Base-by-base conservation (phyloP, 2,329 filamentous ascomycete species). In the Diplodia corticola region DNA sequence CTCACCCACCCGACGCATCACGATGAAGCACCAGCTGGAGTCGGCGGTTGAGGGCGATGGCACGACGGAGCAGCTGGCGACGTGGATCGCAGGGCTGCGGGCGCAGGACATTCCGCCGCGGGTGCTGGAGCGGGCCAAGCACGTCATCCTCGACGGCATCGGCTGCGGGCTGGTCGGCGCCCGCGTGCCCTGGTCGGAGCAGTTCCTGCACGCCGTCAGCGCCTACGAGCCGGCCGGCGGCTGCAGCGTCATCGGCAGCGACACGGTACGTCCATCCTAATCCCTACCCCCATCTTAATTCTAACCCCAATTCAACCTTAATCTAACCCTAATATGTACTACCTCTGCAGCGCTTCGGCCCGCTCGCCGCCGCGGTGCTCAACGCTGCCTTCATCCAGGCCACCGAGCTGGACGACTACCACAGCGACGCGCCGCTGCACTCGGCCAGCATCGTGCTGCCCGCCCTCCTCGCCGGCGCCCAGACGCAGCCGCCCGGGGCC, bases 361-460 rank as follows among this genome's bases (percentile, higher is more conserved):
- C 79, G 1, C 68, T 82, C 5, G 68, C 77, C 3, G 80, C 80
- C 0, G 76, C 79, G 0, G 66, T 82, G 0, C 67, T 83, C 6
- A 83, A 83, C 68, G 76, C 77, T 20, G 73, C 79, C 1, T 80
- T 79, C 66, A 79, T 82, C 61, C 80, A 83, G 69, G 79, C 74
- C 1, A 78, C 78, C 40, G 80, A 82, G 67, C 69, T 83, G 1
- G 80, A 82, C 67, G 80, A 82, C 67, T 82, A 73, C 65, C 80
- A 83, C 68, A 72, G 69, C 37, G 70, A 70, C 30, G 80, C 80
- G 1, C 81, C 80, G 0, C 65, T 81, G 2, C 79, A 82, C 69
- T 77, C 74, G 1, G 76, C 75, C 46, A 70, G 73, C 5, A 72
- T 81, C 37, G 35, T 81, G 5, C 68, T 81, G 1, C 80, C 79